Evolutionary conservation across 2,329 filamentous ascomycete genomes (phyloP).

Genomic region (Escovopsis weberi): DNA sequence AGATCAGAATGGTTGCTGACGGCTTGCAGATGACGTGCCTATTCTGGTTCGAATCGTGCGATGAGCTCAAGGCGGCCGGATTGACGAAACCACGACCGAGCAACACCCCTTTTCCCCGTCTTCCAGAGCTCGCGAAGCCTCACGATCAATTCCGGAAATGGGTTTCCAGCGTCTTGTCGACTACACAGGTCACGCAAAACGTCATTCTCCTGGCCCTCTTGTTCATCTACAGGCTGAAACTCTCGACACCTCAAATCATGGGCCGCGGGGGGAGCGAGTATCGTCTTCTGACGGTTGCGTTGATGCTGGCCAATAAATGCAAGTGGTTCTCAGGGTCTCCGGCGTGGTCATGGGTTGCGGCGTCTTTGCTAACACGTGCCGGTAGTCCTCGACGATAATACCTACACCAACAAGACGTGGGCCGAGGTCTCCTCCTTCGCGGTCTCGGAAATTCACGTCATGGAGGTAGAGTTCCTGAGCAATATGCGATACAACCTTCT

Average conservation of each 20-base stretch:
- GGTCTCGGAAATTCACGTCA: constrained; percentile 90
- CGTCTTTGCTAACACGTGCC: constrained; percentile 9
- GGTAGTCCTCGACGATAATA: constrained; percentile 86
- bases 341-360: no score
- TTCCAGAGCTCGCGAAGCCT: constrained; percentile 61
- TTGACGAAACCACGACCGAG: constrained; percentile 33
- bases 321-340: constrained; percentile 17
- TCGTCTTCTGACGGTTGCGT: constrained; percentile 75
- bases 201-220: constrained; percentile 80
- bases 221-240: constrained; percentile 88
- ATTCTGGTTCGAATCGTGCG: constrained; percentile 90
- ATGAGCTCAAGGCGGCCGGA: constrained; percentile 64
- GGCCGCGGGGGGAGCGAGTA: constrained; percentile 92
- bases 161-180: constrained; percentile 80
- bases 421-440: constrained; percentile 91
- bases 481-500: constrained; percentile 94
- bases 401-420: constrained; percentile 99
- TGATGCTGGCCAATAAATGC: constrained; percentile 99
- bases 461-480: constrained; percentile 99
- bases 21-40: constrained; percentile 71
- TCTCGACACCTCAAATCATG: constrained; percentile 74
- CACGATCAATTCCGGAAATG: constrained; percentile 78
- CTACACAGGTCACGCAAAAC: constrained; percentile 92
- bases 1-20: not conserved
- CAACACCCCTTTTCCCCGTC: constrained; percentile 28